A percentile compares a stretch with the other conserved stretches of the same genome.
phyloP scores from a whole-genome alignment of 2,329 filamentous ascomycete species.

The Claviceps citrina region DNA sequence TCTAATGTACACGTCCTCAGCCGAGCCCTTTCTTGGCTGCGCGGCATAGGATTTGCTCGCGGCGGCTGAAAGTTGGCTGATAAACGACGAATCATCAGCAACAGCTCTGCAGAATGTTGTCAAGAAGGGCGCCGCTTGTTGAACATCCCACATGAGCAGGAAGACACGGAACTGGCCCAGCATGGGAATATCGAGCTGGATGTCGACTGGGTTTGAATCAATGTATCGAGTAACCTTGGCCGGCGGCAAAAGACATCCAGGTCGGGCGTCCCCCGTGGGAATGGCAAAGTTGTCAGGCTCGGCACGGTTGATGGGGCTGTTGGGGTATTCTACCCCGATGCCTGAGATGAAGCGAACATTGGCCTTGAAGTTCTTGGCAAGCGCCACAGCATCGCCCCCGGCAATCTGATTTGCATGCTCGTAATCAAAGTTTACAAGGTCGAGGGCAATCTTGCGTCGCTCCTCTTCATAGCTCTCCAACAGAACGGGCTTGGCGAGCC shows the following conservation, averaged over 20 bases:
- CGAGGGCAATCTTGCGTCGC: slow-evolving; percentile 44
- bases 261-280: slow-evolving; percentile 33
- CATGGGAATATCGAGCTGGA: slow-evolving; percentile 65
- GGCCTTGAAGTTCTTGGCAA: slow-evolving; percentile 53
- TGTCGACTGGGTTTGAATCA: slow-evolving; percentile 62
- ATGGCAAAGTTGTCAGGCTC: slow-evolving; percentile 21
- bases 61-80: slow-evolving; percentile 42
- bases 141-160: slow-evolving; percentile 50
- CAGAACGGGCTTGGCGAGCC: slow-evolving; percentile 37
- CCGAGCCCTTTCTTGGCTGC: slow-evolving; percentile 39
- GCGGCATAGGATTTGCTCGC: slow-evolving; percentile 46
- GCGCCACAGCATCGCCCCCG: slow-evolving; percentile 44
- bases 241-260: slow-evolving; percentile 44
- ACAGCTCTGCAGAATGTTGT: slow-evolving; percentile 41
- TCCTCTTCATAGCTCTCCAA: slow-evolving; percentile 48
- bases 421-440: slow-evolving; percentile 44
- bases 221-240: slow-evolving; percentile 59
- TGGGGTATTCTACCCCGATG: slow-evolving; percentile 46
- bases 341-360: slow-evolving; percentile 63
- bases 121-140: slow-evolving; percentile 40
- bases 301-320: slow-evolving; percentile 34
- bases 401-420: slow-evolving; percentile 43
- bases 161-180: slow-evolving; percentile 65
- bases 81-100: slow-evolving; percentile 33
- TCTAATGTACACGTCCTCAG: slow-evolving; percentile 50